A percentile compares a stretch with the other conserved stretches of the same genome.
phyloP scores from a whole-genome alignment of 257 asterid genomes.

The Asclepias syriaca region DNA sequence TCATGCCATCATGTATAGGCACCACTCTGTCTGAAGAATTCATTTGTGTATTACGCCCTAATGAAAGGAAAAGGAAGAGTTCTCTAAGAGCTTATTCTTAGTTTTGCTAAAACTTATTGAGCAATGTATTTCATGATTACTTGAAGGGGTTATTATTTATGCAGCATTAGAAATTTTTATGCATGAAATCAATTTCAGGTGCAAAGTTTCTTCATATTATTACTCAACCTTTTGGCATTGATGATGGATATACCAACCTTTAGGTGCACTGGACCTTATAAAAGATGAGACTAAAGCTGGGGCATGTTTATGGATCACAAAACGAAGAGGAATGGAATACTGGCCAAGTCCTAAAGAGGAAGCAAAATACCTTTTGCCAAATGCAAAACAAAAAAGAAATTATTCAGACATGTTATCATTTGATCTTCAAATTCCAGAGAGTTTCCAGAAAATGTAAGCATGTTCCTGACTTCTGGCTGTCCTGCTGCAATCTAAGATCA shows the following conservation, averaged over 20 bases:
- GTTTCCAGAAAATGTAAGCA: conserved; percentile 78
- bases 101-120: not conserved
- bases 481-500: not conserved
- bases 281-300: conserved; percentile 86
- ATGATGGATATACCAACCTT: conserved; percentile 22
- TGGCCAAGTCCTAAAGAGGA: conserved; percentile 93
- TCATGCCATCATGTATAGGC: not conserved
- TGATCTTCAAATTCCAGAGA: conserved; percentile 62
- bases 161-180: not conserved
- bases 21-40: not conserved
- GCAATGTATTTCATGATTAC: not conserved
- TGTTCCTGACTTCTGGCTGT: not conserved
- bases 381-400: conserved; percentile 35
- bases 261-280: conserved; percentile 88
- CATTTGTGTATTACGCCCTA: not conserved
- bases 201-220: not conserved
- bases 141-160: not conserved
- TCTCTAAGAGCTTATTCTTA: not conserved
- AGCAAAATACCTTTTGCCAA: conserved; percentile 49
- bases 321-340: conserved; percentile 79
- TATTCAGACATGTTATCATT: conserved; percentile 36
- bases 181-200: not conserved
- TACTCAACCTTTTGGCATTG: conserved; percentile 12
- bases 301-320: conserved; percentile 83
- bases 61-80: not conserved